Conservation (phyloP, 768 basidiomycete genomes). For the Suillus hirtellus region DNA sequence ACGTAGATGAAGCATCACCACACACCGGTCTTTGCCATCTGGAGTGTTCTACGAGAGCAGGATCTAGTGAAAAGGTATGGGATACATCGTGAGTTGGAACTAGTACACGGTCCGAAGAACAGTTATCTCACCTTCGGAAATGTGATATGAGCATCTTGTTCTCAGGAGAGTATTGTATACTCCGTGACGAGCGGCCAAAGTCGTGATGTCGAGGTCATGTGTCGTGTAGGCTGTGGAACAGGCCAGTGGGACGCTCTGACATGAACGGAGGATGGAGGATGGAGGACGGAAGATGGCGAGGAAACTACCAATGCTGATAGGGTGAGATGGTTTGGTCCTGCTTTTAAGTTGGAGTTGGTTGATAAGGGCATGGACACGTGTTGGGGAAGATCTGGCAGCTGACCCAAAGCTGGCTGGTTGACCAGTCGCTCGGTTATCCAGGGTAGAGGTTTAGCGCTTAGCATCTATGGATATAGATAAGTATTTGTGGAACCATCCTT, state of each 20-base stretch:
- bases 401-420: neutral
- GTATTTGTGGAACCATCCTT: neutral
- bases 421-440: neutral
- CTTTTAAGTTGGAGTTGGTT: neutral
- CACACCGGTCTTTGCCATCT: neutral
- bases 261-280: no score
- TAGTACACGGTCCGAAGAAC: neutral
- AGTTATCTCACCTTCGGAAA: neutral
- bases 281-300: no score
- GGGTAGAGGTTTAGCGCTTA: no score
- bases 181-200: no score
- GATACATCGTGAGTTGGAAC: neutral
- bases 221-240: no score
- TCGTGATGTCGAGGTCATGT: no score
- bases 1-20: neutral
- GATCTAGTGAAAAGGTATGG: neutral
- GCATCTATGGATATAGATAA: neutral
- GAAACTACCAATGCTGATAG: no score
- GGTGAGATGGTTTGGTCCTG: no score
- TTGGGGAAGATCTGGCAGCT: neutral
- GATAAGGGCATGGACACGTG: neutral
- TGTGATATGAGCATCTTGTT: neutral
- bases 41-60: neutral
- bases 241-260: no score
- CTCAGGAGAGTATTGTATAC: no score